Percentiles rank a stretch among this genome's conserved stretches.
Evolutionary conservation across 2,329 filamentous ascomycete genomes (phyloP).

Genomic region (Phyllachora maydis): DNA sequence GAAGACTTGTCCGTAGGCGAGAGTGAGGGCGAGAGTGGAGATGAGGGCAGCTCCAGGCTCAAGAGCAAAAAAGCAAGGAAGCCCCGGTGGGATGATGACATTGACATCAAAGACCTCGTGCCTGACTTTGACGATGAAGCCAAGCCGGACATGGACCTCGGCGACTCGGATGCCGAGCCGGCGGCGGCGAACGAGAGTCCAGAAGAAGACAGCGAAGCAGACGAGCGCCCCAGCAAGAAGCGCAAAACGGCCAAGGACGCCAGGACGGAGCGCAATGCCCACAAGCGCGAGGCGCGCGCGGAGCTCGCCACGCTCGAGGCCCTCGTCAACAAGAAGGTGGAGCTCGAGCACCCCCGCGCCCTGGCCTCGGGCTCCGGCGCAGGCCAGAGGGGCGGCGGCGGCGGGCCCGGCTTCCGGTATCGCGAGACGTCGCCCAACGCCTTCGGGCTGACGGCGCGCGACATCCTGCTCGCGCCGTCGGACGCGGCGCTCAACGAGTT

Average conservation of each 20-base stretch:
- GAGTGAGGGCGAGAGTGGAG: conserved; percentile 26
- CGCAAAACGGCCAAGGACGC: conserved; percentile 38
- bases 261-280: conserved; percentile 33
- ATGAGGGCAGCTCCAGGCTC: conserved; percentile 22
- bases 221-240: conserved; percentile 26
- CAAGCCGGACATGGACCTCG: conserved; percentile 2
- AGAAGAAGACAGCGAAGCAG: conserved; percentile 18
- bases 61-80: conserved; percentile 53
- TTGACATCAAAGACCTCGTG: conserved; percentile 83
- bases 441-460: conserved; percentile 73
- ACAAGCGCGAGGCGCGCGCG: conserved; percentile 54
- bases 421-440: conserved; percentile 79
- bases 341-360: conserved; percentile 42
- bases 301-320: conserved; percentile 72
- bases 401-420: conserved; percentile 53
- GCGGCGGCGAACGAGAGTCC: no score
- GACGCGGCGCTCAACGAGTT: conserved; percentile 78
- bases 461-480: conserved; percentile 75
- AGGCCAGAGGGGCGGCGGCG: no score
- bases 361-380: no score
- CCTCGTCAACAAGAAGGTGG: conserved; percentile 63
- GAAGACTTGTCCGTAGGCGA: conserved; percentile 22
- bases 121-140: conserved; percentile 56
- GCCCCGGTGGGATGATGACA: conserved; percentile 89
- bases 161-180: conserved; percentile 10